phyloP scores from a whole-genome alignment of 257 asterid genomes.

The Eustoma russellianum region DNA sequence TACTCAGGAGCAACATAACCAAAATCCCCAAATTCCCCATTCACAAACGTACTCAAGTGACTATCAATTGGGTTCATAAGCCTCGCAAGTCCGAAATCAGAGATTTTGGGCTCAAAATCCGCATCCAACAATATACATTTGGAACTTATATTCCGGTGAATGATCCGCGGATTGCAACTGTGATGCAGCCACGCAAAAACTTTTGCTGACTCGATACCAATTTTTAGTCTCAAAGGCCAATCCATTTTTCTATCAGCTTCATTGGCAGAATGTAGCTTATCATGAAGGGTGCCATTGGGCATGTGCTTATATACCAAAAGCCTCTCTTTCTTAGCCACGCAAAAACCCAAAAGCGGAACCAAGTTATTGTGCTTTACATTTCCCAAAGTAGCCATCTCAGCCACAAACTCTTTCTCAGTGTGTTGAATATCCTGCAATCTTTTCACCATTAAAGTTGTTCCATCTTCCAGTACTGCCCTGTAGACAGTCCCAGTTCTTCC shows the following conservation, averaged over 20 bases:
- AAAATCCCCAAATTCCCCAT: constrained; percentile 81
- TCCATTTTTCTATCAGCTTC: constrained; percentile 21
- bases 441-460: constrained; percentile 32
- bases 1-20: constrained; percentile 93
- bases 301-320: constrained; percentile 34
- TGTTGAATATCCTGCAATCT: constrained; percentile 33
- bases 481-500: constrained; percentile 32
- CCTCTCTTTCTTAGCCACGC: constrained; percentile 30
- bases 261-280: constrained; percentile 14
- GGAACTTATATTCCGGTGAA: constrained; percentile 38
- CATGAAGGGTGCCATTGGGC: constrained; percentile 32
- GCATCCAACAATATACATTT: constrained; percentile 32
- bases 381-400: constrained; percentile 37
- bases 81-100: constrained; percentile 85
- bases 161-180: constrained; percentile 31
- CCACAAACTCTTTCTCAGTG: constrained; percentile 31
- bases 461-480: constrained; percentile 32
- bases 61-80: constrained; percentile 89
- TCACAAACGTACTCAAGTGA: constrained; percentile 83
- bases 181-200: constrained; percentile 47
- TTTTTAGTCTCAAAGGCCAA: constrained; percentile 32
- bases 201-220: constrained; percentile 29
- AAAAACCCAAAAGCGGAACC: constrained; percentile 43
- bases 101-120: constrained; percentile 37
- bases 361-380: constrained; percentile 28